phyloP scores from a whole-genome alignment of 2,329 filamentous ascomycete species.

The Fusarium tanahbumbuense region DNA sequence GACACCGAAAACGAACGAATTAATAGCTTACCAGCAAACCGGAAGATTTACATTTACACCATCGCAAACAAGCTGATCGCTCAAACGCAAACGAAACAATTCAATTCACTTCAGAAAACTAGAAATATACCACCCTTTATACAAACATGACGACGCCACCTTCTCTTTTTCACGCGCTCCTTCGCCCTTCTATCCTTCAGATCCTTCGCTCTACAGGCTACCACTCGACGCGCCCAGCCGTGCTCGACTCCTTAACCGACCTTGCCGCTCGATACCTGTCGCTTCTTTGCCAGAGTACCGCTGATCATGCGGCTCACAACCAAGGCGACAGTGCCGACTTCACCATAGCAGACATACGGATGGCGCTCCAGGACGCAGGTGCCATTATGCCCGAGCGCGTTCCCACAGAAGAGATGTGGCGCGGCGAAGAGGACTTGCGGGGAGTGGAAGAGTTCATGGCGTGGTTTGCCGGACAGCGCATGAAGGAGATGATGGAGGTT shows the following conservation, averaged over 20 bases:
- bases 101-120: neutral
- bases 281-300: slow-evolving; percentile 78
- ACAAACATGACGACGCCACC: slow-evolving; percentile 59
- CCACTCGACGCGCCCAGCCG: slow-evolving; percentile 81
- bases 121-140: neutral
- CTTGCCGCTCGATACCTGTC: slow-evolving; percentile 84
- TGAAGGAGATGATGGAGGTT: slow-evolving; percentile 83
- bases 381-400: slow-evolving; percentile 76
- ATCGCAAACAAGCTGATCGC: slow-evolving; percentile 6
- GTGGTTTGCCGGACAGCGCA: slow-evolving; percentile 80
- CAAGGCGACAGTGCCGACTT: slow-evolving; percentile 65
- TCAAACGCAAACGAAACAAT: neutral
- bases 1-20: slow-evolving; percentile 43
- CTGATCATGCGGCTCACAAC: slow-evolving; percentile 76
- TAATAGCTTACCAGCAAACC: slow-evolving; percentile 21
- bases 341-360: slow-evolving; percentile 78
- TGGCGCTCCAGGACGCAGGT: slow-evolving; percentile 86
- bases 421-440: slow-evolving; percentile 78
- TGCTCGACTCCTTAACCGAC: slow-evolving; percentile 89
- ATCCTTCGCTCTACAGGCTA: slow-evolving; percentile 93
- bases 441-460: slow-evolving; percentile 82
- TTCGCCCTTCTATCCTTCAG: slow-evolving; percentile 89
- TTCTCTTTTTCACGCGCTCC: slow-evolving; percentile 75
- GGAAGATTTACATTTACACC: neutral
- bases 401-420: slow-evolving; percentile 75